Evolutionary conservation across 176 grass and related monocot species (phyloP), one percentile per base, ranked within the genome.

Genomic region (Bothriochloa decipiens): DNA sequence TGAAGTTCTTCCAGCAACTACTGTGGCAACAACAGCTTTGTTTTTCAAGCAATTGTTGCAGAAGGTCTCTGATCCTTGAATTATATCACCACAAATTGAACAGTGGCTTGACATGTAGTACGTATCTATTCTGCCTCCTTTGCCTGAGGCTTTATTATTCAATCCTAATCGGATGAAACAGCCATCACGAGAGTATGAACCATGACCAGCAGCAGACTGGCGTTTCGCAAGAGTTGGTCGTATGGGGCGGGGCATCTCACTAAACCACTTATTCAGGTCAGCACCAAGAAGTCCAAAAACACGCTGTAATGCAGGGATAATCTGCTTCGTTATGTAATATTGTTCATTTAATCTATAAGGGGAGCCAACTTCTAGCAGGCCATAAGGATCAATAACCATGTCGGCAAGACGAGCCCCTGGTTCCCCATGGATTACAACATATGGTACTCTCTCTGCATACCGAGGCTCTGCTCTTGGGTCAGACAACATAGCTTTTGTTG

Each of bases 261-360:
- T 86, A 86, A 95, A 98, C 91, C 92, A 98, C 68, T 85, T 83
- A 79, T 87, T 88, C 68, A 98, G 82, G 82, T 98, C 85, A 64
- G 82, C 89, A 49, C 91, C 91, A 77, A 95, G 77, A 75, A 98
- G 96, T 42, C 91, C 96, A 81, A 98, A 90, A 45, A 95, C 85
- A 82, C 92, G 88, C 73, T 98, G 95, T 64, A 98, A 47, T 64
- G 89, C 96, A 81, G 96, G 96, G 60, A 98, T 95, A 33, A 98
- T 98, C 84, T 98, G 92, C 71, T 98, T 98, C 27, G 84, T 85
- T 72, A 98, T 95, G 86, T 98, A 98, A 91, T 95, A 98, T 65
- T 87, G 17, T 39, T 78, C 92, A 87, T 98, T 98, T 85, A 95
- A 84, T 77, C 93, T 91, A 85, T 90, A 93, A 66, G 85, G 83